Evolutionary conservation across 169 alveolate species (phyloP), one percentile per base, ranked within the genome.

Genomic region (Toxoplasma gondii): DNA sequence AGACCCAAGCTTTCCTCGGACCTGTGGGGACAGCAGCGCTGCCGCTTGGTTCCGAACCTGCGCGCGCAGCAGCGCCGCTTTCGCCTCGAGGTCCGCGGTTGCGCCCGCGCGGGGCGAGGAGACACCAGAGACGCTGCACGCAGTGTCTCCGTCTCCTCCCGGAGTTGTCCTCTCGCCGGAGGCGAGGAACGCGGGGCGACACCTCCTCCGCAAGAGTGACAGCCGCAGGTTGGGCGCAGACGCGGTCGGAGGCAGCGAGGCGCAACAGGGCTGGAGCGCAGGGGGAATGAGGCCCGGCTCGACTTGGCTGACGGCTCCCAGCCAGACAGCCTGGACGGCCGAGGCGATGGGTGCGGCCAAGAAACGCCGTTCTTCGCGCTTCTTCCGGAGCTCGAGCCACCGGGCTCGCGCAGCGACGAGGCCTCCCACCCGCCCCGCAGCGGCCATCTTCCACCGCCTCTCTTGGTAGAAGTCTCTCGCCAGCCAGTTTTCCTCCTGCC

Each of bases 391-490:
- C 83, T 2, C 19, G n/a, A 36, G 34, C 64, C 86, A 43, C 5
- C 94, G 44, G 64, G 90, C n/a, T 1, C 64, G 53, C 67, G 90
- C 53, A 4, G 90, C 90, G 44, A 43, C 90, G 64, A 82, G 90
- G 64, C 41, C 67, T 17, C 90, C 64, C 16, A 82, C 41, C 27
- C 90, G 90, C 36, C 88, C 93, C 36, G 93, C 64, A 17, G 88
- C 93, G 5, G 93, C 81, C 29, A 81, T 67, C 53, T 54, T 44
- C 94, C 94, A 91, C n/a, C 91, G 81, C 84, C 94, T 0, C n/a
- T 91, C 94, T 17, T 91, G 87, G 91, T 91, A 91, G 83, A 80
- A 91, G 41, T 91, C 94, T 19, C 91, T 19, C 10, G 94, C 94
- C 67, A 82, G 31, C 94, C 94, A 91, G 27, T 70, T 80, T 17